Base-by-base conservation (phyloP, 106 monocot genomes). In the Dendrobium officinale region DNA sequence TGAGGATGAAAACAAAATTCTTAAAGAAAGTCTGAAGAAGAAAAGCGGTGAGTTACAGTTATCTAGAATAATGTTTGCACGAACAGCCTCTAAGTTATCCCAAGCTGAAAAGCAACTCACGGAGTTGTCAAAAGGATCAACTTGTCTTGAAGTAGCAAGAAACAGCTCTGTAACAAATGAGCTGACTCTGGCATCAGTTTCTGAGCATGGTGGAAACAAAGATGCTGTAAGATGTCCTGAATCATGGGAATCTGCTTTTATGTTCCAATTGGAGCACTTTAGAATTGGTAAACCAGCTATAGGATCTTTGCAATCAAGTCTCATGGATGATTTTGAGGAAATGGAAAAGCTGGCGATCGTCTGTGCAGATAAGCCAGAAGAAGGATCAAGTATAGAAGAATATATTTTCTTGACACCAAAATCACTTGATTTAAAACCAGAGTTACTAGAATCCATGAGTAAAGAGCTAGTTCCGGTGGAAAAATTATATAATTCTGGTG, bases 171-270 rank as follows among this genome's bases (percentile, higher is more conserved):
- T 72, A 44, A 77, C 45, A 55, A 75, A 77, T 80, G 82, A 89
- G 20, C 42, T 83, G 68, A 77, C 87, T 75, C 81, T 83, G 31
- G 72, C 82, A 41, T 82, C 86, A 54, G 85, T 87, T 42, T 83
- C 85, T n/a, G 80, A 82, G 73, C 55, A 72, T 75, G 74, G 78
- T 42, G 18, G 82, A 42, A 64, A 86, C 81, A 85, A 88, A 75
- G 86, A 93, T 81, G 80, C 77, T 73, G 42, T 80, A 18, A 90
- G 93, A 77, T 85, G 85, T 82, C 72, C 90, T 47, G 88, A 87
- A 70, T 90, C 93, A 68, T 93, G 90, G 93, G 86, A 88, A 66
- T 93, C 88, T 80, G 84, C 93, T 66, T 89, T 91, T 70, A 82
- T 93, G 43, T 85, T 85, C 58, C 90, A 93, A 67, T 72, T 93